Evolutionary conservation across 2,329 filamentous ascomycete genomes (phyloP).

Genomic region (Fusarium annulatum): DNA sequence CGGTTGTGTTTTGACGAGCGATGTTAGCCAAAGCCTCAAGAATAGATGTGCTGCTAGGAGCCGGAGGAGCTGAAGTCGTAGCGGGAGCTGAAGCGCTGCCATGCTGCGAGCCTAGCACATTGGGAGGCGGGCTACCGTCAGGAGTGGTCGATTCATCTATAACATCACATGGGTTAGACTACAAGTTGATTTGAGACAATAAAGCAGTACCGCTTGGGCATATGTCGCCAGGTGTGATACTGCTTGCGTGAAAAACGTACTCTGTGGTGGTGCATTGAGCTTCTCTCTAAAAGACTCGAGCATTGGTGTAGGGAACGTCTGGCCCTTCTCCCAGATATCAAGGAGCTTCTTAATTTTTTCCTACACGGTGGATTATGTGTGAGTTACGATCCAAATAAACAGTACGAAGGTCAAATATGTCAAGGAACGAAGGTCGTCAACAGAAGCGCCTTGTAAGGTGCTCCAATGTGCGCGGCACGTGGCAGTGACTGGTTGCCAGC

Average conservation of each 20-base stretch:
- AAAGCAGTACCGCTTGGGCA: background rate
- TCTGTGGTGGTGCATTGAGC: slow-evolving; percentile 70
- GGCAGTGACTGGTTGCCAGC: slow-evolving; percentile 28
- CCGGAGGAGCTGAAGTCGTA: slow-evolving; percentile 45
- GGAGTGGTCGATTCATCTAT: slow-evolving; percentile 79
- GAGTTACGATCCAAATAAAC: slow-evolving; percentile 48
- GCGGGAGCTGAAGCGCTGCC: slow-evolving; percentile 35
- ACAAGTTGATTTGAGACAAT: slow-evolving; percentile 18
- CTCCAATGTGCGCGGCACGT: slow-evolving; percentile 26
- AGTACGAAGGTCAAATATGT: slow-evolving; percentile 29
- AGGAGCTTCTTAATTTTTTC: slow-evolving; percentile 94
- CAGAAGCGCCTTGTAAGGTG: slow-evolving; percentile 22
- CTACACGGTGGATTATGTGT: slow-evolving; percentile 67
- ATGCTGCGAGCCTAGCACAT: slow-evolving; percentile 55
- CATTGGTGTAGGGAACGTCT: slow-evolving; percentile 86
- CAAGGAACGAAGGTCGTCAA: slow-evolving; percentile 25
- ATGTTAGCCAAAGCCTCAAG: slow-evolving; percentile 84
- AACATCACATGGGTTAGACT: slow-evolving; percentile 54
- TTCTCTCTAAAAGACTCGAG: slow-evolving; percentile 86
- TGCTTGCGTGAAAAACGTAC: slow-evolving; percentile 63
- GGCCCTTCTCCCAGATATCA: slow-evolving; percentile 97
- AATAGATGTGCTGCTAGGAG: slow-evolving; percentile 69
- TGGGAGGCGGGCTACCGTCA: slow-evolving; percentile 68
- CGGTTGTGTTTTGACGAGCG: slow-evolving; percentile 75
- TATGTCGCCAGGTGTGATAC: background rate